Percentiles rank a stretch among this genome's conserved stretches.
phyloP scores from a whole-genome alignment of 306 rosid species.

The Malus sieversii region DNA sequence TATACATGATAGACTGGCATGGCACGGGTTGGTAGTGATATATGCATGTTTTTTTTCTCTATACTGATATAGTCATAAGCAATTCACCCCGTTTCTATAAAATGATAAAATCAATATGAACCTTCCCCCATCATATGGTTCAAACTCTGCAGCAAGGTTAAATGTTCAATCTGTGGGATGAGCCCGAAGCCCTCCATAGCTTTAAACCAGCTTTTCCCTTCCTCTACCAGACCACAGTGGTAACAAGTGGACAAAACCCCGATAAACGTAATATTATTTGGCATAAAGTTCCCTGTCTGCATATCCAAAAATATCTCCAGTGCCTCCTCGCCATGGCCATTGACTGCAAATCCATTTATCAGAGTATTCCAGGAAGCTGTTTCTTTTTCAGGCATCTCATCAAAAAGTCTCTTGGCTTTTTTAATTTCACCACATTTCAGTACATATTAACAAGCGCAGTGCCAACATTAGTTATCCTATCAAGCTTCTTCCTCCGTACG shows the following conservation, averaged over 20 bases:
- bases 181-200: constrained; percentile 46
- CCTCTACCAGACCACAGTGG: constrained; percentile 54
- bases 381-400: no score
- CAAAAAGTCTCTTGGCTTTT: no score
- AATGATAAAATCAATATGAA: not conserved
- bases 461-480: constrained; percentile 28
- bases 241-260: no score
- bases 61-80: no score
- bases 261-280: constrained; percentile 41
- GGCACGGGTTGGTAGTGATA: not conserved
- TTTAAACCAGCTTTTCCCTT: constrained; percentile 53
- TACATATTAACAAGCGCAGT: constrained; percentile 22
- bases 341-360: constrained; percentile 62
- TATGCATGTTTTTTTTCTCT: no score
- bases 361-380: constrained; percentile 59
- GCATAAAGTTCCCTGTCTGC: constrained; percentile 30
- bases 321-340: constrained; percentile 58
- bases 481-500: constrained; percentile 36
- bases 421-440: no score
- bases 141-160: constrained; percentile 39
- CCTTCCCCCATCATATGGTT: constrained; percentile 49
- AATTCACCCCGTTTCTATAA: not conserved
- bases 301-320: constrained; percentile 40
- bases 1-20: no score
- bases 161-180: constrained; percentile 46